A percentile compares a stretch with the other conserved stretches of the same genome.
phyloP scores from a whole-genome alignment of 2,329 filamentous ascomycete species.

The Colletotrichum destructivum region DNA sequence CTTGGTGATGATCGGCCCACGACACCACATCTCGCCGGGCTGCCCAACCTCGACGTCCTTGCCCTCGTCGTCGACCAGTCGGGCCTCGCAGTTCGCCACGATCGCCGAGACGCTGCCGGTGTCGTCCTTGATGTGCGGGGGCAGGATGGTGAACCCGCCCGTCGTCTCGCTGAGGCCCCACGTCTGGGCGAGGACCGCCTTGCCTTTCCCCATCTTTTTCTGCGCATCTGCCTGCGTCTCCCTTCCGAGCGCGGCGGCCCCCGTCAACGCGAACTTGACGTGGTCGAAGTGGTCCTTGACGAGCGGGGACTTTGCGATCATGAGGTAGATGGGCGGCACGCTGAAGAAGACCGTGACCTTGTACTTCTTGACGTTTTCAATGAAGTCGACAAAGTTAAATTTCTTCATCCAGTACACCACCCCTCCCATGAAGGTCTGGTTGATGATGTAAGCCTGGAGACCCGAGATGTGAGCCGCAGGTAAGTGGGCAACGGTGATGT shows the following conservation, averaged over 20 bases:
- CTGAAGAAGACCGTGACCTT: constrained; percentile 69
- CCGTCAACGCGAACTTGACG: constrained; percentile 63
- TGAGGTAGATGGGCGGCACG: constrained; percentile 73
- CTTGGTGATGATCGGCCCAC: constrained; percentile 79
- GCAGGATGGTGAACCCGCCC: constrained; percentile 62
- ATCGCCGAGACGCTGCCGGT: constrained; percentile 63
- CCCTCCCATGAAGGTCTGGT: constrained; percentile 58
- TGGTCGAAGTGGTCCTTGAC: constrained; percentile 70
- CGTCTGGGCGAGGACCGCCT: constrained; percentile 63
- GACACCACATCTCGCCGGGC: constrained; percentile 76
- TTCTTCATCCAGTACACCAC: constrained; percentile 74
- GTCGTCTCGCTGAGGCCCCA: constrained; percentile 73
- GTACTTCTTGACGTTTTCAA: constrained; percentile 65
- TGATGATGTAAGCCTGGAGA: constrained; percentile 60
- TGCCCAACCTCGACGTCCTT: constrained; percentile 56
- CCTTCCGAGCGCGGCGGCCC: constrained; percentile 70
- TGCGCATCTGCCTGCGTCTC: constrained; percentile 67
- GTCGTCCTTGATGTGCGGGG: constrained; percentile 56
- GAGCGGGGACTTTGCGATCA: constrained; percentile 69
- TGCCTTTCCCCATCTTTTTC: constrained; percentile 61
- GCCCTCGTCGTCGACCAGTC: constrained; percentile 57
- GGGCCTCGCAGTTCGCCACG: constrained; percentile 54
- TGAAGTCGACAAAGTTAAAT: constrained; percentile 71
- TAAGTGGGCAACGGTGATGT: constrained; percentile 59
- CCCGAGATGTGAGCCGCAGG: constrained; percentile 64